These are phyloP conservation scores for Xerophyta viscosa DNA, from an alignment of 106 monocot genomes.

Conservation along the genomic window DNA sequence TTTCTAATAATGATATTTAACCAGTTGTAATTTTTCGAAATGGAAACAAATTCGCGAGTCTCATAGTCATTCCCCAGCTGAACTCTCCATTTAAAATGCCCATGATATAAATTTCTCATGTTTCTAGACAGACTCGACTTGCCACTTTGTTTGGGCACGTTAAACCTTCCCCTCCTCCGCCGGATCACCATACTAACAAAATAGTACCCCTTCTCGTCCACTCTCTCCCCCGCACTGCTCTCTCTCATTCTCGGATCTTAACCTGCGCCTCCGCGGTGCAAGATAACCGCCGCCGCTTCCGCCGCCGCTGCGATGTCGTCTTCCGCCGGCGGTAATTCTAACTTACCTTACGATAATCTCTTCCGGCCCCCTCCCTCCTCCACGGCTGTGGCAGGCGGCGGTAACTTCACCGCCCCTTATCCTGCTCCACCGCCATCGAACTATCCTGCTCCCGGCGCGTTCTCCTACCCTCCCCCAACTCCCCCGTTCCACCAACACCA, in stretches of 20 bases:
- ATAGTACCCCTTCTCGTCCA: background rate
- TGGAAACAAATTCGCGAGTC: too few species aligned
- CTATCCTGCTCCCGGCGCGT: slow-evolving; percentile 4
- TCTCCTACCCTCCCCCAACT: slow-evolving; percentile 18
- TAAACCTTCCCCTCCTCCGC: background rate
- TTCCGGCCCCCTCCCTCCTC: background rate
- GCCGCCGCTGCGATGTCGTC: background rate
- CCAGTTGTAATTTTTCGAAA: too few species aligned
- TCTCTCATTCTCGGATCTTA: background rate
- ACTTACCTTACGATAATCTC: background rate
- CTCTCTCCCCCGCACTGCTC: background rate
- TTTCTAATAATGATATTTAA: too few species aligned
- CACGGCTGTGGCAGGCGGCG: background rate
- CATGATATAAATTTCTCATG: too few species aligned
- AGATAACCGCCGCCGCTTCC: background rate
- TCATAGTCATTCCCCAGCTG: too few species aligned
- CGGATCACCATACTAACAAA: background rate
- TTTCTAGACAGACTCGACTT: background rate
- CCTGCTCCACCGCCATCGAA: background rate
- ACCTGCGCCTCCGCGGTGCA: background rate
- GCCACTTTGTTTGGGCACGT: too few species aligned
- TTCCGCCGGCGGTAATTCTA: background rate
- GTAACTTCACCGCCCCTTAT: slow-evolving; percentile 1
- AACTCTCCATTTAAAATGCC: too few species aligned
- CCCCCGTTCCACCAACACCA: slow-evolving; percentile 11